Base-by-base conservation (phyloP, 2,329 filamentous ascomycete genomes). In the Botrytis deweyae region DNA sequence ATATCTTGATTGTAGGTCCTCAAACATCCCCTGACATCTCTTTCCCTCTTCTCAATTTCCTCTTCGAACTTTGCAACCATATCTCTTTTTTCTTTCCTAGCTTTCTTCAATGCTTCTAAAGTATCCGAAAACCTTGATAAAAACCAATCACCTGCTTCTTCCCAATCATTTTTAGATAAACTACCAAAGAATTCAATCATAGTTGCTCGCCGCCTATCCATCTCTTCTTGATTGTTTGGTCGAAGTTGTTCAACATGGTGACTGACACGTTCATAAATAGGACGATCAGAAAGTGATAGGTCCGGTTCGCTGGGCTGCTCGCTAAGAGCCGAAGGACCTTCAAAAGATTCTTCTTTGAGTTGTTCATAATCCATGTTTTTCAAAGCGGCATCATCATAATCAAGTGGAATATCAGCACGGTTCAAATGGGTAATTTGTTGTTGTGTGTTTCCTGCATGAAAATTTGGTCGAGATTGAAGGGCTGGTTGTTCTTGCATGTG, bases 141-240 rank as follows among this genome's bases (percentile, higher is more conserved):
- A 52, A 82, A 80, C 69, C 77, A 77, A 36, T 81, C 79, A 8
- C 81, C 81, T 2, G 78, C 75, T 58, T 80, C 70, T 29, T 81
- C 80, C 80, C 80, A 82, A 61, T 82, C 80, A 9, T 74, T 71
- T 6, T 74, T 77, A 6, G 78, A 70, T 63, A 82, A 66, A 9
- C 72, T 49, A 38, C 66, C 72, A 61, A 78, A 80, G 70, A 80
- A 78, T 9, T 74, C 68, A 58, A 59, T 40, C 42, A 76, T 74
- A 4, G 63, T 22, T 5, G 18, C n/a, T 18, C 52, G 63, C 33
- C 40, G 52, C 12, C 52, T 49, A 1, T 61, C 40, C n/a, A 38
- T 49, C 12, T 69, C 42, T 14, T 61, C 8, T 69, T 29, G 22
- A 40, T 69, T 18, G 5, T 22, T 4, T 18, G 52, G 20, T 36